A percentile compares a stretch with the other conserved stretches of the same genome.
Evolutionary conservation across 1,284 basidiomycete genomes (phyloP).

Genomic region (Cerioporus squamosus): DNA sequence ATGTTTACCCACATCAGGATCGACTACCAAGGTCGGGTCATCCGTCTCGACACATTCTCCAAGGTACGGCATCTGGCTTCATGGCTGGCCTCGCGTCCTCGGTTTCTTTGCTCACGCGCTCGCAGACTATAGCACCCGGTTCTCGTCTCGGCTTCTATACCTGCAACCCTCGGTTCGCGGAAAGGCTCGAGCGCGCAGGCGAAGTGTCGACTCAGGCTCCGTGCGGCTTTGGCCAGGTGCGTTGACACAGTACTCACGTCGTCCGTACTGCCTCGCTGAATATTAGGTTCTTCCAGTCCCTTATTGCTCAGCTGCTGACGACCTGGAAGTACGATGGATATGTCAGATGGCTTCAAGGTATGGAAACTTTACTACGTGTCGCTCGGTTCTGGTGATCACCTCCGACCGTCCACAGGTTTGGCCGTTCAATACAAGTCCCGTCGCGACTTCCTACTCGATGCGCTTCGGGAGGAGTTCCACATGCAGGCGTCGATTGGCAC

Average conservation of each 20-base stretch:
- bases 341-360: slow-evolving; percentile 75
- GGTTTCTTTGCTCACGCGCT: not conserved
- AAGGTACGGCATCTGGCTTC: slow-evolving; percentile 50
- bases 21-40: slow-evolving; percentile 80
- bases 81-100: not conserved
- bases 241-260: not conserved
- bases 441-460: slow-evolving; percentile 67
- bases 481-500: slow-evolving; percentile 37
- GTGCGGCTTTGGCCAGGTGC: slow-evolving; percentile 71
- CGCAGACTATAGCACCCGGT: slow-evolving; percentile 74
- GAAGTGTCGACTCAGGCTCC: slow-evolving; percentile 78
- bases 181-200: slow-evolving; percentile 74
- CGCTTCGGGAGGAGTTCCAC: slow-evolving; percentile 56
- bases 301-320: slow-evolving; percentile 65
- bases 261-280: not conserved
- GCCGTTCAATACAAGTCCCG: slow-evolving; percentile 57
- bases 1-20: slow-evolving; percentile 39
- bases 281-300: slow-evolving; percentile 39
- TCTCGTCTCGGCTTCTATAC: slow-evolving; percentile 83
- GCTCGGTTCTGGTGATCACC: no score
- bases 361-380: slow-evolving; percentile 19
- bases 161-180: slow-evolving; percentile 70
- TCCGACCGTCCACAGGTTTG: slow-evolving; percentile 42
- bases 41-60: slow-evolving; percentile 81
- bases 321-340: slow-evolving; percentile 77